These are phyloP conservation scores for Ophiorrhiza pumila DNA, from an alignment of 257 asterid species.

Conservation along the genomic window DNA sequence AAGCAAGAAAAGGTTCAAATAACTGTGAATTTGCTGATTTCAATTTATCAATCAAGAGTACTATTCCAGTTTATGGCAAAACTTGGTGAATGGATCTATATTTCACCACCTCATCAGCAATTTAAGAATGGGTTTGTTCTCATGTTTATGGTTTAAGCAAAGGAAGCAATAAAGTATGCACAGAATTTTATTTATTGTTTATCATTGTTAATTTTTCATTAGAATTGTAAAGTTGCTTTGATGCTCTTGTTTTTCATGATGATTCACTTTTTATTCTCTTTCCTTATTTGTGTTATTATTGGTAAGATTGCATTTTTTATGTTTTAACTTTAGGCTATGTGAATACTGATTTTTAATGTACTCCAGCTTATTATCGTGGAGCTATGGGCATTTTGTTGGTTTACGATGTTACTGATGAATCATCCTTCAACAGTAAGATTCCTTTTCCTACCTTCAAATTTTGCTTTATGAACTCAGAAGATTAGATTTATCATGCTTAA, in stretches of 20 bases:
- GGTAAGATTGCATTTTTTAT: background rate
- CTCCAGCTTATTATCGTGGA: slow-evolving; percentile 47
- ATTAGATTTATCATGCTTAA: background rate
- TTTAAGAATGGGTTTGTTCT: background rate
- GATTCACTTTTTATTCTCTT: background rate
- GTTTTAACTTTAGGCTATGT: background rate
- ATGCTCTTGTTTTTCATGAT: background rate
- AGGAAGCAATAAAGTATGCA: background rate
- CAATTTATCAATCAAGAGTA: background rate
- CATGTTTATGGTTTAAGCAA: background rate
- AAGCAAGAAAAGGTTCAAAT: background rate
- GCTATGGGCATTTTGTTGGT: slow-evolving; percentile 53
- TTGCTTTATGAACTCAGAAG: background rate
- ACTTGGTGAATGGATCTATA: background rate
- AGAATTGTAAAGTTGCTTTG: background rate
- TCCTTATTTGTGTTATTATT: background rate
- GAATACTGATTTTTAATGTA: background rate
- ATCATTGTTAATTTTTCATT: background rate
- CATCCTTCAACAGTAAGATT: slow-evolving; percentile 48
- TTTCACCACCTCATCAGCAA: background rate
- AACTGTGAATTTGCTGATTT: background rate
- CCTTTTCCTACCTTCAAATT: background rate
- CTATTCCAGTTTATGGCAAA: background rate
- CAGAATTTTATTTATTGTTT: background rate
- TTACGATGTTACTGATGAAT: slow-evolving; percentile 45